Evolutionary conservation across 805 yeast species (phyloP).

Genomic region (Dipodascus albidus): DNA sequence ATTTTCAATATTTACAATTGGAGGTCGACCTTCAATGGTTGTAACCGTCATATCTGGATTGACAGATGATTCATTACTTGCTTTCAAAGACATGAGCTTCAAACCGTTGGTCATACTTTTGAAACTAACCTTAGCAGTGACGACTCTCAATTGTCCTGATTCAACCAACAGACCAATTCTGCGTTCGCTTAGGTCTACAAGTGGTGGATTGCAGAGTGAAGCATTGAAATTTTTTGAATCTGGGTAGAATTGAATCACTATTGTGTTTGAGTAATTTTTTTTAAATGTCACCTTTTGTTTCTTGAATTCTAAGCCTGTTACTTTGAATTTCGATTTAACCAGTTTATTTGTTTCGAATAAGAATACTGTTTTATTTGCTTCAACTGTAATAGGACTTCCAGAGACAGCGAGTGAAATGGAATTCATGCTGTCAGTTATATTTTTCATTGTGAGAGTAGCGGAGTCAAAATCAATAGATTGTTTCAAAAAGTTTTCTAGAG

Average conservation of each 20-base stretch:
- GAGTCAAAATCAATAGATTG: constrained; percentile 6
- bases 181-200: constrained; percentile 12
- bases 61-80: background rate
- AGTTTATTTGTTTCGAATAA: constrained; percentile 22
- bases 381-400: constrained; percentile 5
- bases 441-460: constrained; percentile 5
- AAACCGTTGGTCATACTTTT: constrained; percentile 5
- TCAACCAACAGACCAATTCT: constrained; percentile 9
- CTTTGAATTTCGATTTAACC: constrained; percentile 27
- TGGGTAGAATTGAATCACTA: constrained; percentile 14
- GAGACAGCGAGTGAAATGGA: constrained; percentile 6
- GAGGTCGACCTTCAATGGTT: constrained; percentile 6
- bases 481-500: constrained; percentile 3
- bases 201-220: constrained; percentile 10
- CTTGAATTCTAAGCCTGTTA: constrained; percentile 19
- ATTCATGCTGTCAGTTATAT: constrained; percentile 3
- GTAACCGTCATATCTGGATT: background rate
- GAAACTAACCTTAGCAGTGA: constrained; percentile 2
- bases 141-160: constrained; percentile 2
- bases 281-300: constrained; percentile 20
- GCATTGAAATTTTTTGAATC: constrained; percentile 17
- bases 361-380: constrained; percentile 12
- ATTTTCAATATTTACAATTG: background rate
- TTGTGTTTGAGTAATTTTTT: constrained; percentile 12
- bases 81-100: background rate